These are phyloP conservation scores for Avena atlantica DNA, from an alignment of 176 grass and related monocot species.

Conservation along the genomic window DNA sequence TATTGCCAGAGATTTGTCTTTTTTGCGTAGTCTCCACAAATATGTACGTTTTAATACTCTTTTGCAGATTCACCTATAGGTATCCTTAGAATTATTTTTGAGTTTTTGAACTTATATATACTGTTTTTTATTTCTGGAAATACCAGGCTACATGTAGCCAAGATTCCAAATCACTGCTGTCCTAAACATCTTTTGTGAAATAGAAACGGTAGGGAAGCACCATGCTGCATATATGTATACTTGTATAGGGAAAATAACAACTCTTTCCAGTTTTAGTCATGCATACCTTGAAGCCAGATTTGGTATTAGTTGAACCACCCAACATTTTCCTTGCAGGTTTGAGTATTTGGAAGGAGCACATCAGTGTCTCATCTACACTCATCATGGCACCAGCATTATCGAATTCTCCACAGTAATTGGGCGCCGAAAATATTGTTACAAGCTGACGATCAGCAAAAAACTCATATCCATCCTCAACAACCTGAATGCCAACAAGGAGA, in stretches of 20 bases:
- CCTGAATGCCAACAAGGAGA: conserved; percentile 47
- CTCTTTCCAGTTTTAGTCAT: background rate
- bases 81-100: background rate
- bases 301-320: conserved; percentile 50
- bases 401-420: conserved; percentile 83
- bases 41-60: background rate
- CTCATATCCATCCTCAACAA: conserved; percentile 86
- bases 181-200: background rate
- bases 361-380: conserved; percentile 75
- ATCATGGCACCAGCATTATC: conserved; percentile 88
- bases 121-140: background rate
- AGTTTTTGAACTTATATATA: background rate
- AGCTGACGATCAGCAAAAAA: conserved; percentile 73
- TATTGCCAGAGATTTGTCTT: background rate
- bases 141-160: too few species aligned
- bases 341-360: conserved; percentile 83
- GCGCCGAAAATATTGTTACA: conserved; percentile 76
- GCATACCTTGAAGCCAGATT: conserved; percentile 67
- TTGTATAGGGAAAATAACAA: background rate
- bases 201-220: background rate
- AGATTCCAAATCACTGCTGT: too few species aligned
- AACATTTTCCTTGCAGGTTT: conserved; percentile 59
- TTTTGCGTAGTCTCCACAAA: background rate
- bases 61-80: background rate
- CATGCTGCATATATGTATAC: background rate